phyloP scores from a whole-genome alignment of 148 eudicot genomes.

The Rhododendron kiyosumense region DNA sequence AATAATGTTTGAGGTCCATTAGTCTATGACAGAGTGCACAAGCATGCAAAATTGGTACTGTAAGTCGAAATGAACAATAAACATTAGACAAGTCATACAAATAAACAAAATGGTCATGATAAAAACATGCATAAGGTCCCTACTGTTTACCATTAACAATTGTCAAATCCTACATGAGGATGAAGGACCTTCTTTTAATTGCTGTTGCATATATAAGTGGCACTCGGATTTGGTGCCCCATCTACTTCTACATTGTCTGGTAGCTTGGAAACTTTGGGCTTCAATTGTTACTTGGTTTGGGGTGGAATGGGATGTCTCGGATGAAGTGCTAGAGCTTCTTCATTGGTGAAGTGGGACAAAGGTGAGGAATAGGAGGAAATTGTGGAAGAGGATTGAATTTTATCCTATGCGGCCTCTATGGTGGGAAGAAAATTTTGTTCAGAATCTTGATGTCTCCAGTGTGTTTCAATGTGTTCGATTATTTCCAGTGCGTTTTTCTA shows the following conservation, averaged over 20 bases:
- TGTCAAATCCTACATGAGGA: background rate
- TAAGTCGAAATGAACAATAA: background rate
- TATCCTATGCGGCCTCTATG: background rate
- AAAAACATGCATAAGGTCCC: background rate
- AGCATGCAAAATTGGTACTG: background rate
- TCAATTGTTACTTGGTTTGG: background rate
- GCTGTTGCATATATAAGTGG: background rate
- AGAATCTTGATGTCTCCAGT: background rate
- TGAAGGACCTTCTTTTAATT: background rate
- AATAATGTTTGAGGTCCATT: background rate
- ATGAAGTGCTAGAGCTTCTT: background rate
- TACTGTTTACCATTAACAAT: background rate
- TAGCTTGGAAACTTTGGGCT: background rate
- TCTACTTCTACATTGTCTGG: background rate
- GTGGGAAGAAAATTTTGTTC: background rate
- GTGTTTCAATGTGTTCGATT: background rate
- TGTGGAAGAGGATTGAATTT: background rate
- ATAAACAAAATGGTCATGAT: background rate
- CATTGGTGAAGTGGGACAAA: background rate
- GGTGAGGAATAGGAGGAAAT: background rate
- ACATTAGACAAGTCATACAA: background rate
- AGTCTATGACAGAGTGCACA: background rate
- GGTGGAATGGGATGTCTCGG: background rate
- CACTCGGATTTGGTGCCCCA: background rate
- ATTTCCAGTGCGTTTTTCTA: background rate